These are phyloP conservation scores for Tetragonia tetragonoides DNA, from an alignment of 148 eudicot species.

Conservation along the genomic window DNA sequence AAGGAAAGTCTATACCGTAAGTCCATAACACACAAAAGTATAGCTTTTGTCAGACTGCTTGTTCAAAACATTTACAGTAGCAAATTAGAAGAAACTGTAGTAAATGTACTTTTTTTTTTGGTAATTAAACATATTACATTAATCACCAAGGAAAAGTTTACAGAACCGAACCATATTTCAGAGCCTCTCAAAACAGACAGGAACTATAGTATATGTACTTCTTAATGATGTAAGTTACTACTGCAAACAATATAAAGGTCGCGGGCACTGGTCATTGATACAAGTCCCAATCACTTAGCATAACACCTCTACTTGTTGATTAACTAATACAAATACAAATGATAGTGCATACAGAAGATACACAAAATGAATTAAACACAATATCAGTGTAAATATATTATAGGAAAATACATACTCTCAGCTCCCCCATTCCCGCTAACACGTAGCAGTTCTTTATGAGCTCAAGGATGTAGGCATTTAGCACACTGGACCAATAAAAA, in stretches of 20 bases:
- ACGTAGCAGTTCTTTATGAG: too few species aligned
- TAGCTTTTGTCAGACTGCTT: too few species aligned
- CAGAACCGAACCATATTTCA: background rate
- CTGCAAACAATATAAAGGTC: background rate
- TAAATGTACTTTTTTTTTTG: too few species aligned
- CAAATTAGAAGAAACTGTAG: too few species aligned
- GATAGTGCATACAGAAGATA: background rate
- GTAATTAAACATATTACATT: too few species aligned
- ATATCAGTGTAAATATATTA: too few species aligned
- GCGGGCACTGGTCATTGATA: background rate
- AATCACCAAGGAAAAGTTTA: too few species aligned
- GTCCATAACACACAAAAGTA: background rate
- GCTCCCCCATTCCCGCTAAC: too few species aligned
- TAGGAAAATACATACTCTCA: background rate
- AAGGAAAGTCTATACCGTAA: too few species aligned
- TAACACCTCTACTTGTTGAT: background rate
- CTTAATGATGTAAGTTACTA: background rate
- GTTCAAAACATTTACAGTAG: too few species aligned
- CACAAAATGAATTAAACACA: background rate
- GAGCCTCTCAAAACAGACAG: background rate
- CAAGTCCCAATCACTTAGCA: constrained; percentile 7
- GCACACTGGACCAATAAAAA: too few species aligned
- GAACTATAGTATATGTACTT: background rate
- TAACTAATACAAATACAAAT: background rate
- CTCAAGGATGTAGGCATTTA: too few species aligned